Percentiles rank a stretch among this genome's conserved stretches.
These are phyloP conservation scores for Candida fluviatilis DNA, from an alignment of 805 yeast genomes.

Conservation along the genomic window DNA sequence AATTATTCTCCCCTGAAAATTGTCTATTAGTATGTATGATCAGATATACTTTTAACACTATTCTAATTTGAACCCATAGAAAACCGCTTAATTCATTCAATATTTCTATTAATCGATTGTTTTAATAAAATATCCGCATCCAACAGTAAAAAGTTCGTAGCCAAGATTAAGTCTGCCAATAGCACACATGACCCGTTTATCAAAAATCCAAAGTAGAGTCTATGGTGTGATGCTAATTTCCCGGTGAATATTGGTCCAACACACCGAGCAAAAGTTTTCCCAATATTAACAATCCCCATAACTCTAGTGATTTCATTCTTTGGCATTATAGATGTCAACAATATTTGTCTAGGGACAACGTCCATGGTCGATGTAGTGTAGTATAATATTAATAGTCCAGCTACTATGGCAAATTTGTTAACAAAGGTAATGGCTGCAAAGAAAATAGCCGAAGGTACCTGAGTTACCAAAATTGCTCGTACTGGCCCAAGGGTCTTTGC, in stretches of 20 bases:
- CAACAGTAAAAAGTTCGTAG: slow-evolving; percentile 35
- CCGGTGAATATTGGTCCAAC: slow-evolving; percentile 84
- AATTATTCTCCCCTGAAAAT: no score
- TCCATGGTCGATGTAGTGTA: slow-evolving; percentile 77
- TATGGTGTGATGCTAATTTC: slow-evolving; percentile 49
- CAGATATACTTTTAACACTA: no score
- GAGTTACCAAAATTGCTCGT: slow-evolving; percentile 67
- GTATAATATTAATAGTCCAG: slow-evolving; percentile 49
- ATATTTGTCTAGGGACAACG: slow-evolving; percentile 84
- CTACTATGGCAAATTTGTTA: slow-evolving; percentile 39
- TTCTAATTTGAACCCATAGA: no score
- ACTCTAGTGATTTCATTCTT: slow-evolving; percentile 66
- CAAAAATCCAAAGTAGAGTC: slow-evolving; percentile 47
- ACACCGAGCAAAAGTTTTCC: slow-evolving; percentile 80
- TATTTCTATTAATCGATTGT: slow-evolving; percentile 8
- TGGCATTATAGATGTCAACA: slow-evolving; percentile 64
- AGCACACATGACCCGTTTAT: slow-evolving; percentile 51
- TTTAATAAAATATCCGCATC: slow-evolving; percentile 29
- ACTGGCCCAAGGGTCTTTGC: slow-evolving; percentile 74
- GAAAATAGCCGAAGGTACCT: slow-evolving; percentile 71
- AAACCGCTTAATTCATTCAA: no score
- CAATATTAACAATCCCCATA: slow-evolving; percentile 82
- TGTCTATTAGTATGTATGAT: no score
- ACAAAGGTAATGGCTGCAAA: slow-evolving; percentile 39
- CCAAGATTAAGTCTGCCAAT: slow-evolving; percentile 44